Conservation (phyloP, 805 yeast genomes). For the Torulaspora franciscae region DNA sequence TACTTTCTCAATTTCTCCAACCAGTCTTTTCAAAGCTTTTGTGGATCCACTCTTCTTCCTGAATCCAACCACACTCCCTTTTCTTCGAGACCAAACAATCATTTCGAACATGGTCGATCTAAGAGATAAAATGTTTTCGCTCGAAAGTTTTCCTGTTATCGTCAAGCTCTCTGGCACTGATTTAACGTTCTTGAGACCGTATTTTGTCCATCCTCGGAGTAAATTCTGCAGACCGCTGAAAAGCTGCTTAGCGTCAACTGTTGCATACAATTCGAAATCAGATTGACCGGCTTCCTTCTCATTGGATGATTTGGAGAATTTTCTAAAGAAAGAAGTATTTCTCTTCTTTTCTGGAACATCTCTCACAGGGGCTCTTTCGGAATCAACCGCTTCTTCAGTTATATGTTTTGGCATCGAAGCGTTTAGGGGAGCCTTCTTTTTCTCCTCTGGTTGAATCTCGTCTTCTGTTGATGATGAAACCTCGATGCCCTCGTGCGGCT, state of each 20-base stretch:
- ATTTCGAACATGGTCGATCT: slow-evolving; percentile 62
- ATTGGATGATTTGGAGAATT: slow-evolving; percentile 29
- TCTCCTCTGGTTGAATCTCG: neutral
- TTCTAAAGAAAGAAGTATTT: slow-evolving; percentile 34
- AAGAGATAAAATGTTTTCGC: slow-evolving; percentile 55
- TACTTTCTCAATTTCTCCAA: slow-evolving; percentile 59
- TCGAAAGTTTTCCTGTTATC: slow-evolving; percentile 59
- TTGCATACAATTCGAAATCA: slow-evolving; percentile 29
- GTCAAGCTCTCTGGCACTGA: slow-evolving; percentile 41
- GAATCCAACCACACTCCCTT: slow-evolving; percentile 51
- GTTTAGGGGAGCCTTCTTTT: slow-evolving; percentile 14
- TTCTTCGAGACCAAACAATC: slow-evolving; percentile 43
- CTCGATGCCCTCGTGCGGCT: slow-evolving; percentile 26
- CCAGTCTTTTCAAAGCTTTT: slow-evolving; percentile 55
- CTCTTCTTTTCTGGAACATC: slow-evolving; percentile 23
- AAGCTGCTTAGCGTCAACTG: slow-evolving; percentile 47
- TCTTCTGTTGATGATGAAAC: slow-evolving; percentile 23
- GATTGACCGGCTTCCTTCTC: slow-evolving; percentile 12
- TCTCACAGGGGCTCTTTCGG: slow-evolving; percentile 14
- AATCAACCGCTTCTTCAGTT: slow-evolving; percentile 9
- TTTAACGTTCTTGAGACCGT: slow-evolving; percentile 57
- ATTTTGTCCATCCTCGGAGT: slow-evolving; percentile 62
- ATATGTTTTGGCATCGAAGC: slow-evolving; percentile 13
- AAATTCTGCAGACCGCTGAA: slow-evolving; percentile 59
- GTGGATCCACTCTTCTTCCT: slow-evolving; percentile 61